Base-by-base conservation (phyloP, 495 filamentous ascomycete species). In the Daldinia grandis region DNA sequence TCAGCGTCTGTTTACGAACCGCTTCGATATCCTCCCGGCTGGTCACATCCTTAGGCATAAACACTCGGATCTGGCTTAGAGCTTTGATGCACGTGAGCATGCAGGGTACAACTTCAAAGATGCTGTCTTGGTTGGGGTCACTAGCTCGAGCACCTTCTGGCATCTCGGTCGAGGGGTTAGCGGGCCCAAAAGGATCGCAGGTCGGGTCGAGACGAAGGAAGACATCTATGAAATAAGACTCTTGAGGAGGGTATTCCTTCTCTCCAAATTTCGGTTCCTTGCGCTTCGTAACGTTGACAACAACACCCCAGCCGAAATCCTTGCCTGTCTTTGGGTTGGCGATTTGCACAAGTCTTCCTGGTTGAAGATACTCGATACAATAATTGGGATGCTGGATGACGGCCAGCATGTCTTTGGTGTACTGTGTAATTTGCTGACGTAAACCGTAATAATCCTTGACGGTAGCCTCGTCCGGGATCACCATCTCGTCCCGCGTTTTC, bases 291-390 rank as follows among this genome's bases (percentile, higher is more conserved):
- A 86, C 89, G 62, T 92, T 90, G 12, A 97, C 86, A 19, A 97
- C 86, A 0, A 91, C 89, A 58, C 95, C 95, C 96, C 95, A 99
- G 40, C 94, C 95, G 76, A 93, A 99, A 74, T 98, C 93, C 65
- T 87, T 79, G 37, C 80, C 81, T 3, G 73, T 74, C 56, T 90
- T 89, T 53, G 89, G 87, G 73, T 92, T 87, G 73, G 91, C 92
- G 64, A 98, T 89, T 50, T 89, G 87, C n/a, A 99, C 87, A 14
- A 97, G 78, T 17, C 95, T 89, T 10, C 95, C 95, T 33, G 89
- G 82, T 65, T 93, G 90, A 78, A 98, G 81, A 76, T 89, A 99
- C 59, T 90, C 86, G 25, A 94, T 76, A 73, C 88, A 91, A 76
- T 97, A 90, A 66, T 90, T 89, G 6, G 96, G 95, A 71, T 97